Percentiles rank a stretch among this genome's conserved stretches.
phyloP scores from a whole-genome alignment of 305 asterid genomes.

The Plantago coronopus region DNA sequence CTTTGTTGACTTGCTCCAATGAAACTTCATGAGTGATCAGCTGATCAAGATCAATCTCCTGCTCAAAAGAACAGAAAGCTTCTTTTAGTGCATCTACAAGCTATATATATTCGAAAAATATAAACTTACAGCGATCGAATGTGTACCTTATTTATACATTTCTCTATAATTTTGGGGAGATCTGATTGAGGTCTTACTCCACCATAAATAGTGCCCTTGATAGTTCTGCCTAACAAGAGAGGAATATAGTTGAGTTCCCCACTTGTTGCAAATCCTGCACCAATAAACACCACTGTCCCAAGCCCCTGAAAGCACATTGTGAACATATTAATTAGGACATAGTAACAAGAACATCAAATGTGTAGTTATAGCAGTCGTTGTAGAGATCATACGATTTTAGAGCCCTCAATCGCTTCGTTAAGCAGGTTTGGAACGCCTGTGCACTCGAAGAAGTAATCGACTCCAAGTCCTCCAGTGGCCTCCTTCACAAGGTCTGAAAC shows the following conservation, averaged over 20 bases:
- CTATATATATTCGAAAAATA: neutral
- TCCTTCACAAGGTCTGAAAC: constrained; percentile 57
- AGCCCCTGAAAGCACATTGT: constrained; percentile 69
- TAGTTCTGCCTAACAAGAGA: constrained; percentile 55
- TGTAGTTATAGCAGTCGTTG: no score
- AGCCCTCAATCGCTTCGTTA: constrained; percentile 62
- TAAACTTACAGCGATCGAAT: no score
- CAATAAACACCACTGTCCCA: constrained; percentile 53
- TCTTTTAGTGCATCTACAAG: neutral
- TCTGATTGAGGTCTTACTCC: constrained; percentile 65
- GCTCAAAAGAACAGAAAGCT: constrained; percentile 1
- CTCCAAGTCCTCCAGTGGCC: constrained; percentile 70
- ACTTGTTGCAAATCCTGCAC: constrained; percentile 52
- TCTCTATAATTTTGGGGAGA: constrained; percentile 56
- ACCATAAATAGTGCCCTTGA: constrained; percentile 59
- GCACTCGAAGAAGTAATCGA: constrained; percentile 66
- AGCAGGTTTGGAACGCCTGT: constrained; percentile 56
- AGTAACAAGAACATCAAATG: no score
- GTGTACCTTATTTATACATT: constrained; percentile 69
- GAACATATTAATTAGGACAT: no score
- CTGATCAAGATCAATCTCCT: constrained; percentile 66
- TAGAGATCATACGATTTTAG: constrained; percentile 54
- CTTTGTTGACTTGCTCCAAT: constrained; percentile 56
- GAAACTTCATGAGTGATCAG: constrained; percentile 63
- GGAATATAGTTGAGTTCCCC: constrained; percentile 54